These are phyloP conservation scores for Pulveroboletus ravenelii DNA, from an alignment of 768 basidiomycete species.

Conservation along the genomic window DNA sequence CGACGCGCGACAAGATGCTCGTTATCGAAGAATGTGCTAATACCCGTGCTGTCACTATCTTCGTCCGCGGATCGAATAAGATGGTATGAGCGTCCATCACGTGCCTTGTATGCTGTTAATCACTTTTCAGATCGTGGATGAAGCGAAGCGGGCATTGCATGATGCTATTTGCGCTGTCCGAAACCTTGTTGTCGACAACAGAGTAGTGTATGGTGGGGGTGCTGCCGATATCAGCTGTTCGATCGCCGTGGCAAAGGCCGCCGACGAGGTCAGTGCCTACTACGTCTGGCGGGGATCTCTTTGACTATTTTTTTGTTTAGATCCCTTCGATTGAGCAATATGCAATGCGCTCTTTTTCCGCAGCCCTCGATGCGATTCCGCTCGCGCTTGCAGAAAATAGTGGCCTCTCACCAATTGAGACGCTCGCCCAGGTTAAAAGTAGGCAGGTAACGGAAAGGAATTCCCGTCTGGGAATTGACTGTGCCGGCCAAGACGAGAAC, in stretches of 20 bases:
- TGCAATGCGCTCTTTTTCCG: constrained; percentile 98
- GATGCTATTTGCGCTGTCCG: constrained; percentile 97
- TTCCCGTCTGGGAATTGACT: constrained; percentile 89
- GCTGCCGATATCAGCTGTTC: constrained; percentile 96
- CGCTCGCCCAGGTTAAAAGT: constrained; percentile 92
- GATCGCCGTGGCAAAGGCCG: constrained; percentile 88
- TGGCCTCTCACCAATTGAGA: constrained; percentile 93
- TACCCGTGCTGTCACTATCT: constrained; percentile 91
- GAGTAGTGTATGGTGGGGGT: constrained; percentile 97
- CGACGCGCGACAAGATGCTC: constrained; percentile 98
- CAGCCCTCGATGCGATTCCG: constrained; percentile 91
- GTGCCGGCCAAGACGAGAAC: constrained; percentile 78
- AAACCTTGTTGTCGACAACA: constrained; percentile 90
- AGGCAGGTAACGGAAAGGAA: constrained; percentile 84
- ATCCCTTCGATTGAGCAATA: constrained; percentile 98
- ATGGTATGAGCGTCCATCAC: constrained; percentile 60
- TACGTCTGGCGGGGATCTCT: neutral
- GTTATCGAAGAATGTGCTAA: constrained; percentile 99
- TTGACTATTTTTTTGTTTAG: constrained; percentile 35
- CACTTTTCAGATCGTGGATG: constrained; percentile 83
- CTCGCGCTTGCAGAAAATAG: constrained; percentile 98
- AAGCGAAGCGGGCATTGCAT: constrained; percentile 96
- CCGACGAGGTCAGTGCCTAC: constrained; percentile 67
- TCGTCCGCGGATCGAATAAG: constrained; percentile 97
- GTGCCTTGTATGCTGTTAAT: neutral